Evolutionary conservation across 1,284 basidiomycete genomes (phyloP).

Genomic region (Cryptococcus depauperatus): DNA sequence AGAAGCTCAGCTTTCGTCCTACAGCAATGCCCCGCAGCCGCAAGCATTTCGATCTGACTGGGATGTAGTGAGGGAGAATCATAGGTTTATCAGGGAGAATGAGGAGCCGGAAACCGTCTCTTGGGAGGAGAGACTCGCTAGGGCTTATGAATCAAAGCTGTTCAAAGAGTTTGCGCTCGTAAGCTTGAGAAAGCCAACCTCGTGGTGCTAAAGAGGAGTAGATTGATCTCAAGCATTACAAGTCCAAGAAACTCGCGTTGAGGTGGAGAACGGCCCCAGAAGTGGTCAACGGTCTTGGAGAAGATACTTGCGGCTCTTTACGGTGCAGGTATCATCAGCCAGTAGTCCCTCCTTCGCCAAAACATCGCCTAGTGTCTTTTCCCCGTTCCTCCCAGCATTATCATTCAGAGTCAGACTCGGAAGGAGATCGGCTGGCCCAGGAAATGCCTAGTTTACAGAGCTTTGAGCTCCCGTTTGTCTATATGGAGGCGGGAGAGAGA

Average conservation of each 20-base stretch:
- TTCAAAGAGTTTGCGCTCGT: conserved; percentile 80
- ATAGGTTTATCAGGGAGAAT: conserved; percentile 73
- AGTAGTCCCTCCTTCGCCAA: not conserved
- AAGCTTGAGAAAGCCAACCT: conserved; percentile 6
- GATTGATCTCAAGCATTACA: conserved; percentile 90
- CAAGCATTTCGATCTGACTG: conserved; percentile 35
- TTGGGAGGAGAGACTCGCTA: conserved; percentile 74
- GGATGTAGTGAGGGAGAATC: conserved; percentile 47
- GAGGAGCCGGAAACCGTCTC: conserved; percentile 45
- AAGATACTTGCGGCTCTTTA: conserved; percentile 76
- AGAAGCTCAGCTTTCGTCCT: conserved; percentile 13
- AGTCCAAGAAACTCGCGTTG: conserved; percentile 80
- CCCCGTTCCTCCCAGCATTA: not conserved
- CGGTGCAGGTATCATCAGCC: conserved; percentile 61
- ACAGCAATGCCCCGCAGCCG: not conserved
- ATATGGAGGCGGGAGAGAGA: conserved; percentile 63
- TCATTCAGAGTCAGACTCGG: not conserved
- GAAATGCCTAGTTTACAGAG: conserved; percentile 51
- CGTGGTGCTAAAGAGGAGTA: conserved; percentile 5
- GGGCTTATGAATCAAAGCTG: conserved; percentile 75
- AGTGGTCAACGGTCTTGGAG: conserved; percentile 72
- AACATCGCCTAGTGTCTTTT: not conserved
- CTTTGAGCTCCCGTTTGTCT: conserved; percentile 79
- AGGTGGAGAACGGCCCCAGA: conserved; percentile 87
- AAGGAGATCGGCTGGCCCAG: conserved; percentile 3